Conservation (phyloP, 73 alveolate species). For the Effrenium voratum region DNA sequence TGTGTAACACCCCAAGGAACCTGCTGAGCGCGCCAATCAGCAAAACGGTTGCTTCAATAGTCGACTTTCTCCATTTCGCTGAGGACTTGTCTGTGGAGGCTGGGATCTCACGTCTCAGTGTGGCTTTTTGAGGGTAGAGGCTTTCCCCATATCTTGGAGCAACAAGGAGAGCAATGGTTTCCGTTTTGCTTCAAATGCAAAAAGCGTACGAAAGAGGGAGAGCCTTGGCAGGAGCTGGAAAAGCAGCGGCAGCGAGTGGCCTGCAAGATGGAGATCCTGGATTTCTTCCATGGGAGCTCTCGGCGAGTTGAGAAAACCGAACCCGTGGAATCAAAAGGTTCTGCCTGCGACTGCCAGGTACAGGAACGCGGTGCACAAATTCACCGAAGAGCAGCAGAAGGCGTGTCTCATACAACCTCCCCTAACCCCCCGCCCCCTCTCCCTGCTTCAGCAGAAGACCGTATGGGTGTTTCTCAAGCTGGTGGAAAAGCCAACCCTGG, state of each 20-base stretch:
- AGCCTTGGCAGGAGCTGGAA: constrained; percentile 30
- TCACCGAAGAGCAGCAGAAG: constrained; percentile 86
- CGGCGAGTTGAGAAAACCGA: background rate
- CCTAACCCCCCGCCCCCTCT: no score
- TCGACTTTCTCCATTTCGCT: no score
- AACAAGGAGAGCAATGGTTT: no score
- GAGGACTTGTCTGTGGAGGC: no score
- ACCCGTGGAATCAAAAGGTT: background rate
- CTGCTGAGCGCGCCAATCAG: no score
- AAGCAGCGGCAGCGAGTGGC: constrained; percentile 44
- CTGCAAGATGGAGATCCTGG: constrained; percentile 81
- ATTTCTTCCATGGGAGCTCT: constrained; percentile 65
- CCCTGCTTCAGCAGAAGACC: background rate
- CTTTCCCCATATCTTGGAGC: no score
- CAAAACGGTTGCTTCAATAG: no score
- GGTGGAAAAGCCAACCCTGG: background rate
- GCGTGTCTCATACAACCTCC: background rate
- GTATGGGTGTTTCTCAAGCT: background rate
- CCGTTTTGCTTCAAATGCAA: no score
- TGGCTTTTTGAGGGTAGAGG: no score
- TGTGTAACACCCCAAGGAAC: no score
- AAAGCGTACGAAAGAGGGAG: background rate
- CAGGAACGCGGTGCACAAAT: constrained; percentile 74
- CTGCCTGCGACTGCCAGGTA: constrained; percentile 10
- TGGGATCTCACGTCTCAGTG: no score